Evolutionary conservation across 2,329 filamentous ascomycete genomes (phyloP).

Genomic region (Talaromyces sp.): DNA sequence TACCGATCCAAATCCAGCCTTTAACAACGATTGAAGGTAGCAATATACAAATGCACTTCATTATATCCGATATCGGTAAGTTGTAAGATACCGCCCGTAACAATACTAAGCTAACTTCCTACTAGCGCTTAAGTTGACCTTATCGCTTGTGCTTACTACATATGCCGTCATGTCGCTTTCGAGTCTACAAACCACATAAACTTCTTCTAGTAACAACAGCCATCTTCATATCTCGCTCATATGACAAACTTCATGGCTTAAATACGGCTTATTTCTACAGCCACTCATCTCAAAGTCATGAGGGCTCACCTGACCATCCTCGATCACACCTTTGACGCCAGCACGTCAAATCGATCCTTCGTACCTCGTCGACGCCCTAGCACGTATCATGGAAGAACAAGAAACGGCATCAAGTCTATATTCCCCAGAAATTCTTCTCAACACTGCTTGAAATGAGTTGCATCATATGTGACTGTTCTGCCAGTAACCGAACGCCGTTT

Average conservation of each 20-base stretch:
- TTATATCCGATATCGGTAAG: conserved; percentile 1
- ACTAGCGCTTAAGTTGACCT: not conserved
- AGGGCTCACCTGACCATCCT: not conserved
- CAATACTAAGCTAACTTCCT: not conserved
- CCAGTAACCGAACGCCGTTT: conserved; percentile 57
- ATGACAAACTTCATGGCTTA: not conserved
- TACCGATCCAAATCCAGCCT: no score
- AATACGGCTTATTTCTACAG: not conserved
- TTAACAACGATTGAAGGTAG: no score
- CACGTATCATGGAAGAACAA: conserved; percentile 20
- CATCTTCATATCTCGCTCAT: not conserved
- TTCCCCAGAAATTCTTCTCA: conserved; percentile 21
- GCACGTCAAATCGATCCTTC: not conserved
- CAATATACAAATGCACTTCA: not conserved
- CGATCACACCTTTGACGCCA: not conserved
- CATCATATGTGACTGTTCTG: conserved; percentile 60
- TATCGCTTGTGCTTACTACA: conserved; percentile 12
- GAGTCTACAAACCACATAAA: not conserved
- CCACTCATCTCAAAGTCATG: not conserved
- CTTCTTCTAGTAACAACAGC: not conserved
- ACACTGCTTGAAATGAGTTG: conserved; percentile 57
- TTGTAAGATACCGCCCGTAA: not conserved
- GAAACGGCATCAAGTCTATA: conserved; percentile 1
- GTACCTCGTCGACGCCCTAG: not conserved
- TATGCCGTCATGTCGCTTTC: conserved; percentile 12